These are phyloP conservation scores for Geotrichum cucujoidarum DNA, from an alignment of 1,139 yeast genomes.

Conservation along the genomic window DNA sequence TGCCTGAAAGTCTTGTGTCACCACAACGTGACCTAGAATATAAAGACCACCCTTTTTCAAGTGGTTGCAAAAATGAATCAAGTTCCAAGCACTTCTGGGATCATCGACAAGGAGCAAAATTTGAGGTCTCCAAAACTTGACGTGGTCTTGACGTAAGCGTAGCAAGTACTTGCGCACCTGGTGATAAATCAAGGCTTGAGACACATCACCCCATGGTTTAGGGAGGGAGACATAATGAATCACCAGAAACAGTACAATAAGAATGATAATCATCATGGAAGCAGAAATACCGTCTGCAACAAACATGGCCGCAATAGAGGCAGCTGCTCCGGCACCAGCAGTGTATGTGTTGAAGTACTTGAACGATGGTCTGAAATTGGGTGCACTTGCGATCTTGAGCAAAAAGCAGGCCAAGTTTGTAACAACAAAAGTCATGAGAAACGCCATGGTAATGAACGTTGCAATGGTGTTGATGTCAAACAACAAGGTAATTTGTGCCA, in stretches of 20 bases:
- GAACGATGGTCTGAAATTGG: slow-evolving; percentile 93
- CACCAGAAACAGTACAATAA: slow-evolving; percentile 60
- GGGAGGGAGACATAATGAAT: slow-evolving; percentile 93
- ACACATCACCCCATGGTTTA: slow-evolving; percentile 95
- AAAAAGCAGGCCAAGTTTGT: slow-evolving; percentile 90
- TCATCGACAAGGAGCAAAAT: slow-evolving; percentile 80
- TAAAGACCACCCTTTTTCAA: slow-evolving; percentile 92
- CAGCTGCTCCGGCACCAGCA: slow-evolving; percentile 67
- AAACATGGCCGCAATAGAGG: slow-evolving; percentile 80
- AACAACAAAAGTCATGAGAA: slow-evolving; percentile 88
- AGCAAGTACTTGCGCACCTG: slow-evolving; percentile 88
- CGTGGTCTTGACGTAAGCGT: slow-evolving; percentile 81
- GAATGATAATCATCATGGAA: slow-evolving; percentile 60
- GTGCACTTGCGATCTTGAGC: slow-evolving; percentile 84
- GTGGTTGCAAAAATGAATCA: slow-evolving; percentile 91
- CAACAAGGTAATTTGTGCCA: slow-evolving; percentile 78
- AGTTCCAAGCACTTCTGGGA: slow-evolving; percentile 85
- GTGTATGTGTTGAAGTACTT: slow-evolving; percentile 77
- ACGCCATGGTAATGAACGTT: slow-evolving; percentile 93
- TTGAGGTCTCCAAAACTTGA: slow-evolving; percentile 97
- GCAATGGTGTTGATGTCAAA: slow-evolving; percentile 94
- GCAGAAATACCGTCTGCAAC: slow-evolving; percentile 92
- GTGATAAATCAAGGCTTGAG: slow-evolving; percentile 88
- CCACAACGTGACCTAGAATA: slow-evolving; percentile 83
- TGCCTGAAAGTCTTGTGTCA: slow-evolving; percentile 50